These are phyloP conservation scores for Coniochaeta hoffmannii DNA, from an alignment of 2,329 filamentous ascomycete species.

Conservation along the genomic window DNA sequence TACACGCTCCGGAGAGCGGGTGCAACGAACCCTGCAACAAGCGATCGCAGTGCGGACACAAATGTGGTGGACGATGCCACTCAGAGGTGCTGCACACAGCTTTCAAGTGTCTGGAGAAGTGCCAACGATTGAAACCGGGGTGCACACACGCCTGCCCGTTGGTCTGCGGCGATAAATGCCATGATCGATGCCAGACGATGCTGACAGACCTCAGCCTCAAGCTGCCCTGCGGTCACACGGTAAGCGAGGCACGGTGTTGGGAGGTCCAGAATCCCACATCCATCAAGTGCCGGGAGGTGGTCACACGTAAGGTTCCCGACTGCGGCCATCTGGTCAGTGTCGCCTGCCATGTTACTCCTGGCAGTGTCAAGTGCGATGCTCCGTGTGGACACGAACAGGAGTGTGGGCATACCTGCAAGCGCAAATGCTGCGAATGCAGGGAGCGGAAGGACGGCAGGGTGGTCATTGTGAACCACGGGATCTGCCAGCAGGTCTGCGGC, in stretches of 20 bases:
- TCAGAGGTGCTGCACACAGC: conserved; percentile 37
- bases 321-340: conserved; percentile 54
- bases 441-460: too few species aligned
- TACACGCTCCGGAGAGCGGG: conserved; percentile 54
- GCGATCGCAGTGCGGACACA: conserved; percentile 41
- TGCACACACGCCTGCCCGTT: conserved; percentile 37
- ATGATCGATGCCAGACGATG: conserved; percentile 20
- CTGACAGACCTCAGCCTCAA: too few species aligned
- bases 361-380: too few species aligned
- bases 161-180: conserved; percentile 31
- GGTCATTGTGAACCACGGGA: conserved; percentile 34
- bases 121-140: conserved; percentile 29
- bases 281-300: too few species aligned
- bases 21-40: conserved; percentile 43
- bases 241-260: conserved; percentile 3
- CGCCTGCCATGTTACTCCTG: too few species aligned
- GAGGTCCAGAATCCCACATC: conserved; percentile 30
- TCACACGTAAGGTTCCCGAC: conserved; percentile 24
- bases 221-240: conserved; percentile 34
- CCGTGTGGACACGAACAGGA: too few species aligned
- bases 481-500: conserved; percentile 41
- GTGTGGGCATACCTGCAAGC: conserved; percentile 37
- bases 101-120: conserved; percentile 36
- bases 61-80: conserved; percentile 38
- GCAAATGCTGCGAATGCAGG: too few species aligned